phyloP scores from a whole-genome alignment of 192 early-diverging fungal genomes.

The Thoreauomyces humboldtii region DNA sequence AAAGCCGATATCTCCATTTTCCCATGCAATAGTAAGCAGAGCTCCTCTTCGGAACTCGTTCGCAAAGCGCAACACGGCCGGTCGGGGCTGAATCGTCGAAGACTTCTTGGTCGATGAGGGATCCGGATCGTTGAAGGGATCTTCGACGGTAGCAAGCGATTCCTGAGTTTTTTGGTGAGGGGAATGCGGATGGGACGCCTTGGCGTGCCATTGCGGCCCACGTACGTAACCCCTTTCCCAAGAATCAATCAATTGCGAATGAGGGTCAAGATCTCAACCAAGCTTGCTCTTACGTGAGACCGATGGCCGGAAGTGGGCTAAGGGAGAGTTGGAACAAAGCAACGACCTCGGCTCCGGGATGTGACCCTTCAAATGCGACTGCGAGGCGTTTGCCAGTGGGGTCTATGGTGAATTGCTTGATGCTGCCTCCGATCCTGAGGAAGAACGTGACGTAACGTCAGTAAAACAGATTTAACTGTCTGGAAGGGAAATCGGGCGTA shows the following conservation, averaged over 20 bases:
- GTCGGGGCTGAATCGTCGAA: constrained; percentile 6
- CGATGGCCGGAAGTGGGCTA: constrained; percentile 24
- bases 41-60: constrained; percentile 22
- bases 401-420: constrained; percentile 51
- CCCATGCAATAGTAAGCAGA: constrained; percentile 22
- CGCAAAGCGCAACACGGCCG: constrained; percentile 12
- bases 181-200: constrained; percentile 11
- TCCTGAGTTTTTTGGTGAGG: not conserved
- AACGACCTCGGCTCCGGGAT: constrained; percentile 37
- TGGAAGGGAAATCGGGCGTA: constrained; percentile 26
- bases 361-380: constrained; percentile 45
- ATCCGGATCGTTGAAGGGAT: not conserved
- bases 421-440: constrained; percentile 42
- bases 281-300: constrained; percentile 32
- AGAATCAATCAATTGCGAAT: not conserved
- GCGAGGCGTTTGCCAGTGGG: constrained; percentile 52
- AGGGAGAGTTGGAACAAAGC: constrained; percentile 39
- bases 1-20: constrained; percentile 29
- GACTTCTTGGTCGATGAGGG: not conserved
- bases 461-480: not conserved
- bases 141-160: not conserved
- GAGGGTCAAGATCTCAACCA: not conserved
- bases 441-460: not conserved
- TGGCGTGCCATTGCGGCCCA: constrained; percentile 28
- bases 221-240: constrained; percentile 45